These are phyloP conservation scores for Chloroidium sp. DNA, from an alignment of 163 green algal species.

Conservation along the genomic window DNA sequence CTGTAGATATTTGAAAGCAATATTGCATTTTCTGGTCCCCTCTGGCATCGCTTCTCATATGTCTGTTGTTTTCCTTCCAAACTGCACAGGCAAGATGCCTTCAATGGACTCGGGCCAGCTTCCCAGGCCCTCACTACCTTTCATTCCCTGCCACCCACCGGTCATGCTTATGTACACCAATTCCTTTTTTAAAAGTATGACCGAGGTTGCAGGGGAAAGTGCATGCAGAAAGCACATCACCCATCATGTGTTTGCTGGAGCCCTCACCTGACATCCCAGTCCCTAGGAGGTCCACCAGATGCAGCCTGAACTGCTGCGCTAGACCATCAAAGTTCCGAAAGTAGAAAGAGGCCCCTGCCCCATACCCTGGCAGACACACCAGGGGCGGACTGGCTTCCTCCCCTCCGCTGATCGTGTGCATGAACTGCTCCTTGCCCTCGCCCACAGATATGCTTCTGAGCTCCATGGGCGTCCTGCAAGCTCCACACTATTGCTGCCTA, in stretches of 20 bases:
- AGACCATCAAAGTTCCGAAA: conserved; percentile 61
- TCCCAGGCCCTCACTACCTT: too few species aligned
- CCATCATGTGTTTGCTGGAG: too few species aligned
- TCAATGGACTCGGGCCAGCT: too few species aligned
- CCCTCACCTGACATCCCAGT: conserved; percentile 62
- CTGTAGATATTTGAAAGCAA: not conserved
- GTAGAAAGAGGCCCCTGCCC: conserved; percentile 58
- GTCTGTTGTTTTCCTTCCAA: too few species aligned
- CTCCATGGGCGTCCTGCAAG: conserved; percentile 24
- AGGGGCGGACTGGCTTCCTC: conserved; percentile 27
- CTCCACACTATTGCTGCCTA: not conserved
- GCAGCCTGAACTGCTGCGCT: conserved; percentile 36
- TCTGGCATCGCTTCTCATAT: too few species aligned
- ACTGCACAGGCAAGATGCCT: too few species aligned
- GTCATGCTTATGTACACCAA: too few species aligned
- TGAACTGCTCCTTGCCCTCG: conserved; percentile 42
- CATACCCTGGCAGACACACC: conserved; percentile 64
- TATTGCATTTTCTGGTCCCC: too few species aligned
- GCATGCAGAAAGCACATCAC: too few species aligned
- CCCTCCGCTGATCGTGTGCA: conserved; percentile 58
- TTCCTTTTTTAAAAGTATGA: too few species aligned
- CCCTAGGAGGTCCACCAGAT: conserved; percentile 72
- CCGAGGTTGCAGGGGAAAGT: too few species aligned
- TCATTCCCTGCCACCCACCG: too few species aligned
- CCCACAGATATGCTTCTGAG: conserved; percentile 44